phyloP scores from a whole-genome alignment of 495 filamentous ascomycete genomes.

The Annulohypoxylon moriforme region DNA sequence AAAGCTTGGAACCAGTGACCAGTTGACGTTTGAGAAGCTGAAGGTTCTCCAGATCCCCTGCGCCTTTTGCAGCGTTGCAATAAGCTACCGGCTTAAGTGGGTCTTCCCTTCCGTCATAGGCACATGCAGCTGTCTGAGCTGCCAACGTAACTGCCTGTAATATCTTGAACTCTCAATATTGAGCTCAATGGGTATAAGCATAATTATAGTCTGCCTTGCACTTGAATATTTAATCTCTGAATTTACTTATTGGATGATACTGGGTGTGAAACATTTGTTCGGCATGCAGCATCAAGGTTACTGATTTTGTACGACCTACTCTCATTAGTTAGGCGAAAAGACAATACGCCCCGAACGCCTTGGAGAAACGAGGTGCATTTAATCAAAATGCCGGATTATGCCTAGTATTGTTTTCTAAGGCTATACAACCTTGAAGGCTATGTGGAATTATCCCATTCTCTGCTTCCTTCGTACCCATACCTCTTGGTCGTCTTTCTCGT shows the following conservation, averaged over 20 bases:
- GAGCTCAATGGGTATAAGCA: not conserved
- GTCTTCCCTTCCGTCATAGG: conserved; percentile 39
- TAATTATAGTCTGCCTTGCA: not conserved
- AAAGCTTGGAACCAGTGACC: conserved; percentile 10
- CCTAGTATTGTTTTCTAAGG: not conserved
- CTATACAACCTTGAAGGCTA: too few relatives aligned
- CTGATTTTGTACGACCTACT: not conserved
- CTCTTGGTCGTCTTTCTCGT: conserved; percentile 56
- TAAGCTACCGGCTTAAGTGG: conserved; percentile 36
- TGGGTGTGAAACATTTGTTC: not conserved
- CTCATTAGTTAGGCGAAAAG: not conserved
- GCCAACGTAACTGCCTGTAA: not conserved
- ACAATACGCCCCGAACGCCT: not conserved
- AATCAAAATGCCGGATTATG: not conserved
- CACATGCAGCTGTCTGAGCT: conserved; percentile 19
- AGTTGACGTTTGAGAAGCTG: conserved; percentile 7
- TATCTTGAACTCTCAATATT: not conserved
- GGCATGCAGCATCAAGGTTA: not conserved
- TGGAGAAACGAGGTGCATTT: not conserved
- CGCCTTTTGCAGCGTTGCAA: conserved; percentile 34
- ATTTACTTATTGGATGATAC: not conserved
- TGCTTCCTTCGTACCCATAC: conserved; percentile 66
- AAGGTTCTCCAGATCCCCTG: conserved; percentile 33
- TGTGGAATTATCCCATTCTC: conserved; percentile 54
- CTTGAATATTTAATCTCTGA: not conserved